Conservation (phyloP, 768 basidiomycete genomes). For the Pluteus cervinus region DNA sequence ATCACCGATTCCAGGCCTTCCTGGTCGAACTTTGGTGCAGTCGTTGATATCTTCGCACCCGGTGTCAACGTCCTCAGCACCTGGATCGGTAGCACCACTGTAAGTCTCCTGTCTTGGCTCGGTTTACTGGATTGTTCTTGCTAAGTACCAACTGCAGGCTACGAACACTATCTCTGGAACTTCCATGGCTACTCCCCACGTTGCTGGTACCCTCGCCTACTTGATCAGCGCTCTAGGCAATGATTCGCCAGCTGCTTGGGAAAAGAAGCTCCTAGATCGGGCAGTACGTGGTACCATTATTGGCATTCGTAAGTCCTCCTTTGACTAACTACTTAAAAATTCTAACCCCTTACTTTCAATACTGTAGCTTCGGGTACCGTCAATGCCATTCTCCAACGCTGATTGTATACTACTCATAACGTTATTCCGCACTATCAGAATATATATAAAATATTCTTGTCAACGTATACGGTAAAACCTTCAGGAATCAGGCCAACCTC, state of each 20-base stretch:
- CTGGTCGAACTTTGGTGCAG: constrained; percentile 38
- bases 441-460: too few species aligned
- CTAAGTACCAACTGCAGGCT: constrained; percentile 10
- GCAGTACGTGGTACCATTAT: constrained; percentile 21
- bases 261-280: constrained; percentile 18
- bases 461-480: too few species aligned
- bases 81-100: constrained; percentile 21
- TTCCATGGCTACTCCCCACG: constrained; percentile 32
- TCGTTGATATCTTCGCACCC: constrained; percentile 36
- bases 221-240: constrained; percentile 25
- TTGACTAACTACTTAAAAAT: not conserved
- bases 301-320: constrained; percentile 23
- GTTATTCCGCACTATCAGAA: too few species aligned
- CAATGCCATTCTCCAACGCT: too few species aligned
- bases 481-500: too few species aligned
- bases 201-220: constrained; percentile 35
- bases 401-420: too few species aligned
- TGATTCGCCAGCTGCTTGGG: constrained; percentile 22
- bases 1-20: constrained; percentile 27
- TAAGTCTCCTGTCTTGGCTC: constrained; percentile 3
- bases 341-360: not conserved
- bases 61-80: constrained; percentile 26
- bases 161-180: constrained; percentile 20
- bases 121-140: not conserved
- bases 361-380: not conserved